phyloP scores from a whole-genome alignment of 2,329 filamentous ascomycete genomes.

The Didymella pomorum region DNA sequence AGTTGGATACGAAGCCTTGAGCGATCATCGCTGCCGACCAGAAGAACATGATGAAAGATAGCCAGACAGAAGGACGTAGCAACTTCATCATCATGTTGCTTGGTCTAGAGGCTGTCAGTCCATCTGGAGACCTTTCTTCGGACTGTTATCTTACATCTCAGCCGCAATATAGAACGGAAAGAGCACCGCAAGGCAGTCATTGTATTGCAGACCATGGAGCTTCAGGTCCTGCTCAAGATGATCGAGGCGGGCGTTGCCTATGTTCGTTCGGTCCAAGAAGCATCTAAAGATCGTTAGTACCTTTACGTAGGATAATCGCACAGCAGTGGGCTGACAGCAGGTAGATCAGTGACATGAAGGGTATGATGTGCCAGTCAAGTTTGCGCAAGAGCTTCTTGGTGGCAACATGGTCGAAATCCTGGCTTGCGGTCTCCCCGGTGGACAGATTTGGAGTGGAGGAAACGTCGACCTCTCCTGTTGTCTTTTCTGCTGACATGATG shows the following conservation, averaged over 20 bases:
- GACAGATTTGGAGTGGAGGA: slow-evolving; percentile 20
- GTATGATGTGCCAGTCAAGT: slow-evolving; percentile 65
- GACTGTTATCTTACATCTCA: slow-evolving; percentile 53
- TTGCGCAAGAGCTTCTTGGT: slow-evolving; percentile 63
- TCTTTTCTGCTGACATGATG: slow-evolving; percentile 24
- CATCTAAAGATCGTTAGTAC: slow-evolving; percentile 43
- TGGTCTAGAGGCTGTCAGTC: slow-evolving; percentile 41
- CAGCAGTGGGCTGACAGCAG: slow-evolving; percentile 49
- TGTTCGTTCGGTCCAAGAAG: slow-evolving; percentile 63
- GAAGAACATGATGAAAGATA: slow-evolving; percentile 50
- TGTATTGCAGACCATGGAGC: slow-evolving; percentile 60
- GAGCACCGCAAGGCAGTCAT: slow-evolving; percentile 65
- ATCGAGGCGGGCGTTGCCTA: slow-evolving; percentile 54
- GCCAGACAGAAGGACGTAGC: slow-evolving; percentile 44
- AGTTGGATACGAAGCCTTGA: slow-evolving; percentile 43
- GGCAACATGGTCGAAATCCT: slow-evolving; percentile 49
- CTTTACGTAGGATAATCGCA: too few species aligned
- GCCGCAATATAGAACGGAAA: slow-evolving; percentile 63
- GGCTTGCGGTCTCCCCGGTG: slow-evolving; percentile 34
- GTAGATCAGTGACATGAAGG: slow-evolving; percentile 67
- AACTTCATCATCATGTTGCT: slow-evolving; percentile 65
- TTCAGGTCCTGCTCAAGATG: slow-evolving; percentile 49
- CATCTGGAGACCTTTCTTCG: not conserved
- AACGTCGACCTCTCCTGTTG: slow-evolving; percentile 16
- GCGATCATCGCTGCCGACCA: slow-evolving; percentile 44